Evolutionary conservation across 2,329 filamentous ascomycete species (phyloP).

Genomic region (Cytospora chrysosperma): DNA sequence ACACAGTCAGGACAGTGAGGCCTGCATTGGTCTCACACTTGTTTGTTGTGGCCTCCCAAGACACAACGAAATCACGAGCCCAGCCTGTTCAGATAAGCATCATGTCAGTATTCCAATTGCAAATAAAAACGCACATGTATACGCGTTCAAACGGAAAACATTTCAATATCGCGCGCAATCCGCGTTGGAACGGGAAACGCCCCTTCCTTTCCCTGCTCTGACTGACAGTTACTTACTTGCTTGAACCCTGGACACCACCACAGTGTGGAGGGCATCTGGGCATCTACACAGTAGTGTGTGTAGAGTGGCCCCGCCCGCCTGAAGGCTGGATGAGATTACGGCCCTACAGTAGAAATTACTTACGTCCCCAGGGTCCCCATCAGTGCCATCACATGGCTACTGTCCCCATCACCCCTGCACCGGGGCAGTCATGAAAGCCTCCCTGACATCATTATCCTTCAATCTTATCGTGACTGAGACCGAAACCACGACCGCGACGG

Average conservation of each 20-base stretch:
- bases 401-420: not conserved
- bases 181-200: not conserved
- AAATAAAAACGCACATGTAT: not conserved
- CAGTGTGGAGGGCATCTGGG: not conserved
- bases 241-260: not conserved
- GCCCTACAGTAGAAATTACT: not conserved
- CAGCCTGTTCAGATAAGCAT: not conserved
- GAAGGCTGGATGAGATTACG: not conserved
- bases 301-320: not conserved
- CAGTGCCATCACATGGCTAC: not conserved
- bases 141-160: not conserved
- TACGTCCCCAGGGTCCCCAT: not conserved
- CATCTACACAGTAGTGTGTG: no score
- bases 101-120: no score
- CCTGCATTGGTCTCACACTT: not conserved
- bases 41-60: not conserved
- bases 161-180: not conserved
- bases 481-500: not conserved
- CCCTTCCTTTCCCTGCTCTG: not conserved
- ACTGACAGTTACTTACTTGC: not conserved
- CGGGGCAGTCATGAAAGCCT: not conserved
- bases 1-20: not conserved
- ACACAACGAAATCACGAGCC: not conserved
- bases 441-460: not conserved
- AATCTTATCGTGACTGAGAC: not conserved